Percentiles rank a stretch among this genome's conserved stretches.
Conservation (phyloP, 345 rosid species). For the Syzygium jambos region DNA sequence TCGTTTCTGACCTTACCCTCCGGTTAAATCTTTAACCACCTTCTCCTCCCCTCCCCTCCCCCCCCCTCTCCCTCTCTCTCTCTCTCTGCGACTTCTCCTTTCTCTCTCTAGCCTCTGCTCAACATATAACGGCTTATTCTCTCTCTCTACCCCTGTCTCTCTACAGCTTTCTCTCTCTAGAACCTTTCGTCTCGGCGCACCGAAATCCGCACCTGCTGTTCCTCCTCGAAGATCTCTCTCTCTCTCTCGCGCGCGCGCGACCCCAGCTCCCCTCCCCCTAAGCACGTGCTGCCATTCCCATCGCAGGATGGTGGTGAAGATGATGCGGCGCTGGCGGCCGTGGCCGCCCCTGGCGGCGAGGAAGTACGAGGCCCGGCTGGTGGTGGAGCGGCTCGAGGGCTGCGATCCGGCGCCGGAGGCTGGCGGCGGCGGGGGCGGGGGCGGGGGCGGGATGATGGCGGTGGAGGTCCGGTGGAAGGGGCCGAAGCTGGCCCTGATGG, state of each 20-base stretch:
- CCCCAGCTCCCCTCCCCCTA: neutral
- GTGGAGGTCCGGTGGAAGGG: slow-evolving; percentile 98
- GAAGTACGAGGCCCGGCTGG: slow-evolving; percentile 69
- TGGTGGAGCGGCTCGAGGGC: slow-evolving; percentile 67
- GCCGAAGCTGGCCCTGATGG: slow-evolving; percentile 60
- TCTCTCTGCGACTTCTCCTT: neutral
- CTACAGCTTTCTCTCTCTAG: neutral
- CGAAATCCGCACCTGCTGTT: neutral
- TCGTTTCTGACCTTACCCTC: neutral
- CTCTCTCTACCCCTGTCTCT: neutral
- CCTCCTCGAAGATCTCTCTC: neutral
- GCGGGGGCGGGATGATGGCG: slow-evolving; percentile 10
- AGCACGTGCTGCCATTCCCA: neutral
- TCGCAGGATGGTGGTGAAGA: slow-evolving; percentile 70
- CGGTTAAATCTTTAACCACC: neutral
- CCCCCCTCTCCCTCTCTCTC: too few relatives aligned
- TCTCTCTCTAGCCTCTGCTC: neutral
- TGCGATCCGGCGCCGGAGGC: slow-evolving; percentile 55
- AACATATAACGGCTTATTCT: slow-evolving; percentile 1
- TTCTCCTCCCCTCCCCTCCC: neutral
- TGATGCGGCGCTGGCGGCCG: slow-evolving; percentile 99
- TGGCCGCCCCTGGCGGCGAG: slow-evolving; percentile 56
- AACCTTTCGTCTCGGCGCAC: neutral
- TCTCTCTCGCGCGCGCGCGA: neutral
- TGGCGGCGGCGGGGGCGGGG: slow-evolving; percentile 11